phyloP scores from a whole-genome alignment of 176 grass and related monocot species.

The Bolboschoenus planiculmis region DNA sequence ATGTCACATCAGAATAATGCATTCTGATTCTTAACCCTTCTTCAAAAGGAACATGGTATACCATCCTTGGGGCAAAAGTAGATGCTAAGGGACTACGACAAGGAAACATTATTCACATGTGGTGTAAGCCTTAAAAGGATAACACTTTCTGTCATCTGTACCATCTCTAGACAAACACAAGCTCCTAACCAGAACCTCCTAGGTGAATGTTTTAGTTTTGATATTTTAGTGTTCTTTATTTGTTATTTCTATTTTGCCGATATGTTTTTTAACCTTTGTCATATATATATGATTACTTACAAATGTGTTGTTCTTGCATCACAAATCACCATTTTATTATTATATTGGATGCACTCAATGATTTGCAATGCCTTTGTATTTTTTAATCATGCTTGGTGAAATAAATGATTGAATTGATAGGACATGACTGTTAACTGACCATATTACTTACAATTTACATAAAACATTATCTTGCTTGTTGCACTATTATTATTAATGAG shows the following conservation, averaged over 20 bases:
- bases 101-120: constrained; percentile 13
- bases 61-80: constrained; percentile 8
- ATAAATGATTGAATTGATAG: not conserved
- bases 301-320: not conserved
- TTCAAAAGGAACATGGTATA: not conserved
- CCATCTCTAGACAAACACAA: not conserved
- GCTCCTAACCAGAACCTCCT: not conserved
- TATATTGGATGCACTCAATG: not conserved
- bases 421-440: not conserved
- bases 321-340: not conserved
- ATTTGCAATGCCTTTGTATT: not conserved
- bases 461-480: not conserved
- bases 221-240: not conserved
- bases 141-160: not conserved
- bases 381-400: not conserved
- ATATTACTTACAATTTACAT: not conserved
- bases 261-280: not conserved
- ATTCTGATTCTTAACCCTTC: not conserved
- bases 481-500: not conserved
- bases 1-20: not conserved
- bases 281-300: not conserved
- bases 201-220: not conserved
- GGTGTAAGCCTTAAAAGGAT: not conserved
- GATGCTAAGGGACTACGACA: not conserved
- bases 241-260: not conserved